Evolutionary conservation across 257 asterid species (phyloP).

Genomic region (Ajuga chamaepitys): DNA sequence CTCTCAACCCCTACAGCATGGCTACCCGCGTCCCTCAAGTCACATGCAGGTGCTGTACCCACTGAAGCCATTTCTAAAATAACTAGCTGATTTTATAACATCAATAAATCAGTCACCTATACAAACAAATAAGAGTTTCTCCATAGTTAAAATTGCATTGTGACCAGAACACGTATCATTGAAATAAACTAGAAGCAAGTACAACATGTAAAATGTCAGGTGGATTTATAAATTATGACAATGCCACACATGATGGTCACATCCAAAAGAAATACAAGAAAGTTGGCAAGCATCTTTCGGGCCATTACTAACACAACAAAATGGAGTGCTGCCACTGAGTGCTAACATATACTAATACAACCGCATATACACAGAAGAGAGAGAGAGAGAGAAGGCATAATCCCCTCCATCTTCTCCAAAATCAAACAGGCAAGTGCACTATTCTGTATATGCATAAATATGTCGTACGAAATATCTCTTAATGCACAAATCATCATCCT

Average conservation of each 20-base stretch:
- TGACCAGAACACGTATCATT: neutral
- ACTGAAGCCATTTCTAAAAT: constrained; percentile 54
- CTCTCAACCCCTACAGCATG: constrained; percentile 45
- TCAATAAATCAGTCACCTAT: constrained; percentile 45
- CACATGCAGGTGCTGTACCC: constrained; percentile 47
- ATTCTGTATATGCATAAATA: too few relatives aligned
- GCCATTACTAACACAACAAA: neutral
- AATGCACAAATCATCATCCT: too few relatives aligned
- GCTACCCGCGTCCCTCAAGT: constrained; percentile 41
- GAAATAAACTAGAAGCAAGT: constrained; percentile 9
- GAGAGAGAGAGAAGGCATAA: too few relatives aligned
- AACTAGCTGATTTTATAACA: constrained; percentile 24
- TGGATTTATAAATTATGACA: neutral
- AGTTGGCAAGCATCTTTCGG: neutral
- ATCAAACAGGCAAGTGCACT: neutral
- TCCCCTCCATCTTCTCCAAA: neutral
- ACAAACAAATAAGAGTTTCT: neutral
- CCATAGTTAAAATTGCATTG: neutral
- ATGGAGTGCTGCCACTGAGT: neutral
- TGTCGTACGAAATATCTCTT: too few relatives aligned
- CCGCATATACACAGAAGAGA: too few relatives aligned
- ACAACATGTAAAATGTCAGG: neutral
- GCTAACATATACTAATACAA: too few relatives aligned
- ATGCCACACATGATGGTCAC: neutral
- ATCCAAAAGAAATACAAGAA: neutral